Evolutionary conservation across 164 flowering plant genomes (phyloP), one percentile per base, ranked within the genome.

Genomic region (Cinnamomum micranthum): DNA sequence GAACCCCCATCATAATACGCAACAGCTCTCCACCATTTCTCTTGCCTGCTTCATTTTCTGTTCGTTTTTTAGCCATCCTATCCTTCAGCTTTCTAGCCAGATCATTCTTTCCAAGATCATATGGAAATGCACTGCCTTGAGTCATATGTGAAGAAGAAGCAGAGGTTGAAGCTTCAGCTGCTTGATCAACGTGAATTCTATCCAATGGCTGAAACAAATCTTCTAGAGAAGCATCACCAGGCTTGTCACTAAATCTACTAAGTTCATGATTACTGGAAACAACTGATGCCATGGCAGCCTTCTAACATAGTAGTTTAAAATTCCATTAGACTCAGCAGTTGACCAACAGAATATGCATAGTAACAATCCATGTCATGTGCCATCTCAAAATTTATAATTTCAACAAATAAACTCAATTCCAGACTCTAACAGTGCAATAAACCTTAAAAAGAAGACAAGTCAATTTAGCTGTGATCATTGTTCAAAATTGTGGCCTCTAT

Each of bases 181-280:
- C n/a, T 68, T 67, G 86, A 72, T 87, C 91, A 68, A 83, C 91
- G 22, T 64, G 76, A 31, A 69, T 84, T 71, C 83, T 88, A 73
- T 87, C 90, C 82, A 84, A 69, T 2, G 98, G 97, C 77, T 84
- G 99, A 84, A 96, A 96, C 74, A 96, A 82, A 85, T 96, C 99
- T 71, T 96, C 98, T 83, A 96, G 81, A 75, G 91, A 92, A 77
- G 98, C 93, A 90, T 94, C 99, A 76, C 94, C 93, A 33, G 98
- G 97, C 67, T 92, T 76, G 76, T 96, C 99, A 86, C 98, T 96
- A 79, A 94, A 96, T 85, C 80, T 92, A 87, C 92, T 91, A 20
- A 96, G 84, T 75, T 87, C 97, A 84, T 86, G 85, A 69, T 81
- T 87, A 65, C 84, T 85, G 69, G 84, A 77, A 76, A 75, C 71